A percentile compares a stretch with the other conserved stretches of the same genome.
Conservation (phyloP, 192 early-diverging fungal species). For the Mortierella hygrophila region DNA sequence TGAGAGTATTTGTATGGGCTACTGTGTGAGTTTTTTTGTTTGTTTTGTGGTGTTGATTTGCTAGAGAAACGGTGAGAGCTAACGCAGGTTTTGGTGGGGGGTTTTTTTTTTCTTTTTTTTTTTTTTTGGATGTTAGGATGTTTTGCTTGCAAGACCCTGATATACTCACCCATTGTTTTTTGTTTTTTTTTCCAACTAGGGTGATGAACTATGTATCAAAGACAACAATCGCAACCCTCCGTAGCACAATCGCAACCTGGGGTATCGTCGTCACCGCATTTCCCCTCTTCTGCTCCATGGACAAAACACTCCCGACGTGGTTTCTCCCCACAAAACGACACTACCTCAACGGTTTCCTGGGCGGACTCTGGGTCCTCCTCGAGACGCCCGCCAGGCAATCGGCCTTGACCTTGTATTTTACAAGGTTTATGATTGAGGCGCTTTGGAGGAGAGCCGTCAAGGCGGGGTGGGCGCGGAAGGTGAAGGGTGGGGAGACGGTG, state of each 20-base stretch:
- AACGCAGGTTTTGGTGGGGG: too few relatives aligned
- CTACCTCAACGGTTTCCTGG: conserved; percentile 49
- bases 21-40: too few relatives aligned
- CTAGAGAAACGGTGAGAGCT: too few relatives aligned
- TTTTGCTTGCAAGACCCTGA: not conserved
- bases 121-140: not conserved
- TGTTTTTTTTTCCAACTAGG: not conserved
- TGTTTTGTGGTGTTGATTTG: too few relatives aligned
- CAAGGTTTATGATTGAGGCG: conserved; percentile 41
- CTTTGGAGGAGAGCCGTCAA: conserved; percentile 45
- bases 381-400: conserved; percentile 24
- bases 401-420: conserved; percentile 43
- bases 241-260: conserved; percentile 9
- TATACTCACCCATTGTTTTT: not conserved
- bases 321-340: conserved; percentile 26
- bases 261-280: conserved; percentile 16
- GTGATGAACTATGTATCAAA: conserved; percentile 7
- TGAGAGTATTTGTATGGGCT: too few relatives aligned
- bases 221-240: conserved; percentile 2
- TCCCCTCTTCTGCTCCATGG: conserved; percentile 2
- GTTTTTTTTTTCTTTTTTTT: not conserved
- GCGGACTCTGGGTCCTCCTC: conserved; percentile 45
- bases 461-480: conserved; percentile 19
- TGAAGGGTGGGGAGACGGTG: conserved; percentile 17
- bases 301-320: not conserved